Evolutionary conservation across 2,329 filamentous ascomycete genomes (phyloP).

Genomic region (Alternaria gaisen): DNA sequence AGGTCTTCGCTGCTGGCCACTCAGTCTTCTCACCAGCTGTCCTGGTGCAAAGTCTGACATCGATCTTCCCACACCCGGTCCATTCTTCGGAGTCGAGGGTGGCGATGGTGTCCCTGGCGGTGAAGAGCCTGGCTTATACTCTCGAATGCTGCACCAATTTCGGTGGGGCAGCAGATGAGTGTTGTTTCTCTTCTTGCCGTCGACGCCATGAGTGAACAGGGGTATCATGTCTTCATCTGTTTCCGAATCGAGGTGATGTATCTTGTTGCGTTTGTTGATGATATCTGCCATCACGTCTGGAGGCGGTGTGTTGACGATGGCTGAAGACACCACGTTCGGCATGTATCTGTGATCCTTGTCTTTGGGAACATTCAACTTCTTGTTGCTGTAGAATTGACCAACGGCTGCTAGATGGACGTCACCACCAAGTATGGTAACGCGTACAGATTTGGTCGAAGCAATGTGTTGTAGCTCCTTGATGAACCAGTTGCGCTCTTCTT

Average conservation of each 20-base stretch:
- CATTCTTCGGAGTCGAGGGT: slow-evolving; percentile 39
- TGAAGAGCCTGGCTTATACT: slow-evolving; percentile 79
- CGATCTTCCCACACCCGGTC: slow-evolving; percentile 36
- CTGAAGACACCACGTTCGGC: slow-evolving; percentile 92
- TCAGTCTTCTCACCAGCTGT: slow-evolving; percentile 55
- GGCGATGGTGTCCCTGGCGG: slow-evolving; percentile 70
- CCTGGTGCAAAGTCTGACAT: slow-evolving; percentile 51
- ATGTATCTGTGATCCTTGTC: slow-evolving; percentile 96
- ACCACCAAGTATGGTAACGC: slow-evolving; percentile 90
- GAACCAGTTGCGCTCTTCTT: slow-evolving; percentile 84
- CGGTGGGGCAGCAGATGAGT: slow-evolving; percentile 85
- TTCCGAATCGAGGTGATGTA: slow-evolving; percentile 70
- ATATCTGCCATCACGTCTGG: slow-evolving; percentile 89
- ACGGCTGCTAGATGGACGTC: slow-evolving; percentile 93
- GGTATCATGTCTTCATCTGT: slow-evolving; percentile 98
- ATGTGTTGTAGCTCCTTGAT: slow-evolving; percentile 93
- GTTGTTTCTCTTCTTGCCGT: slow-evolving; percentile 90
- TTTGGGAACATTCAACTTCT: slow-evolving; percentile 76
- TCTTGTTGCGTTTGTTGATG: slow-evolving; percentile 89
- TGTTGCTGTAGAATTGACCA: slow-evolving; percentile 94
- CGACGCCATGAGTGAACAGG: slow-evolving; percentile 87
- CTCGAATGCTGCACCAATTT: slow-evolving; percentile 94
- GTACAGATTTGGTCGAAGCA: slow-evolving; percentile 89
- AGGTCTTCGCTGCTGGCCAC: slow-evolving; percentile 37
- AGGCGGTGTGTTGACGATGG: slow-evolving; percentile 91